phyloP scores from a whole-genome alignment of 352 stramenopile genomes.

The Halophytophthora polymorphica region DNA sequence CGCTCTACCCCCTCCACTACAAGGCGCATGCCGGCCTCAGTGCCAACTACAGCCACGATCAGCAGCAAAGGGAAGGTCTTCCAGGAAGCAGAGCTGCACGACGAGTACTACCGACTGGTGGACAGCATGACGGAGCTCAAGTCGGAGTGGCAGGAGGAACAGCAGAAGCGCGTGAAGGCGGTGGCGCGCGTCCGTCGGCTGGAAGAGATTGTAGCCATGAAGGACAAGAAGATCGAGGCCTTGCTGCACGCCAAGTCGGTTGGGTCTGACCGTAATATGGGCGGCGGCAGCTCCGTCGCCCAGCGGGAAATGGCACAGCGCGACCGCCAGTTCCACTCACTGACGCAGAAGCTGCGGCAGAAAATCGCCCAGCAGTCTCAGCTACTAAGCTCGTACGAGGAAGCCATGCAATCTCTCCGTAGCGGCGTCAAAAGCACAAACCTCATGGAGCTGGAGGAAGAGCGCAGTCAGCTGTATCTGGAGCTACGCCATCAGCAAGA shows the following conservation, averaged over 20 bases:
- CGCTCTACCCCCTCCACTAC: constrained; percentile 9
- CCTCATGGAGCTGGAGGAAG: constrained; percentile 61
- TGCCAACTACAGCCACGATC: constrained; percentile 24
- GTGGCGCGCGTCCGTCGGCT: constrained; percentile 45
- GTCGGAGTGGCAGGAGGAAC: constrained; percentile 40
- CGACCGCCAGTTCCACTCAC: constrained; percentile 43
- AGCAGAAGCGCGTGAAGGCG: constrained; percentile 44
- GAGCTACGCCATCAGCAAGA: constrained; percentile 38
- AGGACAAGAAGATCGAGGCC: constrained; percentile 68
- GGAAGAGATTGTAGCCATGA: constrained; percentile 62
- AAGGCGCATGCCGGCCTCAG: constrained; percentile 19
- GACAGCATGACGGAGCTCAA: constrained; percentile 55
- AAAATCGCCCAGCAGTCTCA: constrained; percentile 57
- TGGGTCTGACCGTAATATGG: constrained; percentile 7
- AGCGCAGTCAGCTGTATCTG: constrained; percentile 42
- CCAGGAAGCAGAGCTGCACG: constrained; percentile 53
- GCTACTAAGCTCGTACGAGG: constrained; percentile 49
- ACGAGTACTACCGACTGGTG: constrained; percentile 60
- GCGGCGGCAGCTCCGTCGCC: constrained; percentile 7
- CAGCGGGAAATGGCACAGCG: constrained; percentile 42
- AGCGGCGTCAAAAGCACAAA: constrained; percentile 45
- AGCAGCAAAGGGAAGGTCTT: constrained; percentile 39
- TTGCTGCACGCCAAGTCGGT: constrained; percentile 40
- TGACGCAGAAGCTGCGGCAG: constrained; percentile 49
- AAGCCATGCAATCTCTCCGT: constrained; percentile 55